Evolutionary conservation across 345 rosid genomes (phyloP).

Genomic region (Moricandia arvensis): DNA sequence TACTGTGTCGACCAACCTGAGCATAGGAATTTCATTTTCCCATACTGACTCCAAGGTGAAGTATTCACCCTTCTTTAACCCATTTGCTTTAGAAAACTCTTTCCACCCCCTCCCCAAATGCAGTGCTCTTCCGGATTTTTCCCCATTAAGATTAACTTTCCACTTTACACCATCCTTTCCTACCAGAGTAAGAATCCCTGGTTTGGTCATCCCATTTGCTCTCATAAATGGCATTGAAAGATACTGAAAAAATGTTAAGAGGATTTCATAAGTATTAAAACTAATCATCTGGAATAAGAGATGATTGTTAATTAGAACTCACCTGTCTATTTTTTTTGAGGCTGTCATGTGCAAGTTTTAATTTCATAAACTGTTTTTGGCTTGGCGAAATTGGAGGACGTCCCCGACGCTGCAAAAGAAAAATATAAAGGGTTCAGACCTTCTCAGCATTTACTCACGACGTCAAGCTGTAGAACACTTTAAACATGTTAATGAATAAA

Average conservation of each 20-base stretch:
- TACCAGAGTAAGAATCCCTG: not conserved
- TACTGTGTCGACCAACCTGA: not conserved
- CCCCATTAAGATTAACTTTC: not conserved
- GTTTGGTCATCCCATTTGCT: not conserved
- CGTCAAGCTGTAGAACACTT: not conserved
- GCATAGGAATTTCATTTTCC: not conserved
- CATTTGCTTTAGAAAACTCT: not conserved
- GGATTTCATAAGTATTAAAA: not conserved
- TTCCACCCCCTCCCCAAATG: not conserved
- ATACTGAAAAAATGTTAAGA: slow-evolving; percentile 5
- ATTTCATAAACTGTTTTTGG: not conserved
- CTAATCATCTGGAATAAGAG: not conserved
- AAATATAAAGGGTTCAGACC: not conserved
- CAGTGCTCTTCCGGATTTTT: not conserved
- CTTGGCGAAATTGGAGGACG: not conserved
- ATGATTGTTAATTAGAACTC: not conserved
- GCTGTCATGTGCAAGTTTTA: not conserved
- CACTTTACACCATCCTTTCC: not conserved
- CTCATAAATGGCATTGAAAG: not conserved
- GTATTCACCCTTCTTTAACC: not conserved
- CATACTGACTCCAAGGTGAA: not conserved
- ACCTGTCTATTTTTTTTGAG: not conserved
- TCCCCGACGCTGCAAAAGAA: slow-evolving; percentile 4
- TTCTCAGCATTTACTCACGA: slow-evolving; percentile 6
- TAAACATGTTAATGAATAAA: not conserved